Base-by-base conservation (phyloP, 305 asterid species). In the Fraxinus sp. region DNA sequence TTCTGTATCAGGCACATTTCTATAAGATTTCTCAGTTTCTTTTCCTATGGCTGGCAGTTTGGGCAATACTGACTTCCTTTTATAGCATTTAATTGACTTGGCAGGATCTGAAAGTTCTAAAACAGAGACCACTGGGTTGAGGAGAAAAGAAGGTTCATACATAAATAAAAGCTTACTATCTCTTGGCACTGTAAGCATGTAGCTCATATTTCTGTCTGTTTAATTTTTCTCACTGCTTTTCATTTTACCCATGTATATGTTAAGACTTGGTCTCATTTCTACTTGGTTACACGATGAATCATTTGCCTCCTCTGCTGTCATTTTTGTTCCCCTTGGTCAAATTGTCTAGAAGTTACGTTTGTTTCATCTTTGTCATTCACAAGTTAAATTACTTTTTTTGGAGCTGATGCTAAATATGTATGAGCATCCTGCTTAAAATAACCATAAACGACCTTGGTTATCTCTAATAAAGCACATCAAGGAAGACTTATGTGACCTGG, bases 61-160 rank as follows among this genome's bases (percentile, higher is more conserved):
- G 79, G 9, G 59, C 77, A 81, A 41, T 83, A 76, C 76, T 83
- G 84, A 68, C 79, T 74, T 84, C 80, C 76, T 86, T 89, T 86
- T 91, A 91, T 85, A 94, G 98, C 97, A 94, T 88, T 89, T 94
- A 80, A 93, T 93, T 89, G 97, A 94, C 90, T 91, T 94, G 90
- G 98, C 97, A 87, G 98, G 98, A 82, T 94, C 97, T 76, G 98
- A 94, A 89, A 92, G 97, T 90, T 94, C 98, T 70, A 92, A 93
- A 88, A 85, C 97, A 78, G 97, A 88, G 91, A 94, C 95, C 0
- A 91, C 91, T 33, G 97, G 97, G 64, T 78, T 94, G 89, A 89
- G 97, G 90, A 91, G 97, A 87, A 94, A 90, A 87, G 97, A 93
- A 85, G 98, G 98, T 85, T 91, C 95, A 78, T 93, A 89, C 90